Evolutionary conservation across 306 rosid species (phyloP).

Genomic region (Ormosia emarginata): DNA sequence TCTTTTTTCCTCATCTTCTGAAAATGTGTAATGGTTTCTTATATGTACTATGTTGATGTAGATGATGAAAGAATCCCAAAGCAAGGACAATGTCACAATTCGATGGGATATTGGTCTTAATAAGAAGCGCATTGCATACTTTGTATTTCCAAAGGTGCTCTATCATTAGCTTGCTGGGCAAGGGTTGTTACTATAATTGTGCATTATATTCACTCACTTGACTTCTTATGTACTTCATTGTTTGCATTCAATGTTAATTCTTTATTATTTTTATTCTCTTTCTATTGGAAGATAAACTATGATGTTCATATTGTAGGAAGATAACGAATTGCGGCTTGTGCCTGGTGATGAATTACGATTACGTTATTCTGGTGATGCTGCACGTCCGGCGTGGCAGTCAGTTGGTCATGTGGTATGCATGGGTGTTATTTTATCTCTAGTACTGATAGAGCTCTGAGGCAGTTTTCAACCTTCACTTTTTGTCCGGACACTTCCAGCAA

Average conservation of each 20-base stretch:
- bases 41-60: conserved; percentile 35
- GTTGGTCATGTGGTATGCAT: conserved; percentile 95
- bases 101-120: conserved; percentile 99
- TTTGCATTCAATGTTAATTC: background rate
- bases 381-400: conserved; percentile 99
- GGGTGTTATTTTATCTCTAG: background rate
- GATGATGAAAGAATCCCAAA: conserved; percentile 99
- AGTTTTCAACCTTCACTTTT: background rate
- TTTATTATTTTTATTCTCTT: background rate
- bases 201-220: background rate
- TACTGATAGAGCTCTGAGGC: background rate
- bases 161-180: background rate
- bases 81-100: conserved; percentile 92
- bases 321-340: conserved; percentile 95
- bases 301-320: conserved; percentile 61
- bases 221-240: background rate
- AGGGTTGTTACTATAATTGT: background rate
- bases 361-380: conserved; percentile 99
- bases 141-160: conserved; percentile 89
- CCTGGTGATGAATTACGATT: conserved; percentile 97
- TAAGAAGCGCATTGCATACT: conserved; percentile 96
- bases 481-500: background rate
- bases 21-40: conserved; percentile 12
- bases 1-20: background rate
- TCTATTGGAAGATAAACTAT: background rate